These are phyloP conservation scores for Hypholoma sublateritium DNA, from an alignment of 768 basidiomycete species.

Conservation along the genomic window DNA sequence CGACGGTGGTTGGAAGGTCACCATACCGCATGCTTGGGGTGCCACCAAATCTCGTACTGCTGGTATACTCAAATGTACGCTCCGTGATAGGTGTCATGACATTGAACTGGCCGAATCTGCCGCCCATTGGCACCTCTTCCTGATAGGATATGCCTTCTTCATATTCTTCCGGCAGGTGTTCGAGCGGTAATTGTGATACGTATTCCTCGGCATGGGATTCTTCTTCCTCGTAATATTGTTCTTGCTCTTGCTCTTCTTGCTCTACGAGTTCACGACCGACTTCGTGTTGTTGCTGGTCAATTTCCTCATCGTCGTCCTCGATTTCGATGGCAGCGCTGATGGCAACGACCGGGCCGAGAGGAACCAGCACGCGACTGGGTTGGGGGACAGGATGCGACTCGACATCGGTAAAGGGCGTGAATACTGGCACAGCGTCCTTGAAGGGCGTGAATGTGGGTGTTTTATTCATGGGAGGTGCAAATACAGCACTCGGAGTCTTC, in stretches of 20 bases:
- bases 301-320: conserved; percentile 32
- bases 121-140: conserved; percentile 56
- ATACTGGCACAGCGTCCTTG: conserved; percentile 25
- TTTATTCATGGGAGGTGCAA: conserved; percentile 43
- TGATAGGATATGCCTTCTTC: conserved; percentile 41
- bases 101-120: conserved; percentile 80
- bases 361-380: conserved; percentile 16
- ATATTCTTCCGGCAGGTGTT: conserved; percentile 29
- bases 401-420: conserved; percentile 30
- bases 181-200: conserved; percentile 26
- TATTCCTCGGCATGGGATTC: conserved; percentile 32
- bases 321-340: conserved; percentile 27
- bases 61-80: conserved; percentile 82
- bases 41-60: conserved; percentile 50
- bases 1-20: conserved; percentile 19
- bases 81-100: conserved; percentile 99
- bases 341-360: conserved; percentile 19
- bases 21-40: conserved; percentile 40
- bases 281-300: conserved; percentile 28
- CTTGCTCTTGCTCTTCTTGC: conserved; percentile 28
- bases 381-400: conserved; percentile 13
- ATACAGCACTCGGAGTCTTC: conserved; percentile 39
- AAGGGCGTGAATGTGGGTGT: conserved; percentile 38
- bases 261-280: conserved; percentile 27
- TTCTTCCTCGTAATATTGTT: conserved; percentile 28